phyloP scores from a whole-genome alignment of 352 stramenopile species.

The Pythium rhizo-oryzae region DNA sequence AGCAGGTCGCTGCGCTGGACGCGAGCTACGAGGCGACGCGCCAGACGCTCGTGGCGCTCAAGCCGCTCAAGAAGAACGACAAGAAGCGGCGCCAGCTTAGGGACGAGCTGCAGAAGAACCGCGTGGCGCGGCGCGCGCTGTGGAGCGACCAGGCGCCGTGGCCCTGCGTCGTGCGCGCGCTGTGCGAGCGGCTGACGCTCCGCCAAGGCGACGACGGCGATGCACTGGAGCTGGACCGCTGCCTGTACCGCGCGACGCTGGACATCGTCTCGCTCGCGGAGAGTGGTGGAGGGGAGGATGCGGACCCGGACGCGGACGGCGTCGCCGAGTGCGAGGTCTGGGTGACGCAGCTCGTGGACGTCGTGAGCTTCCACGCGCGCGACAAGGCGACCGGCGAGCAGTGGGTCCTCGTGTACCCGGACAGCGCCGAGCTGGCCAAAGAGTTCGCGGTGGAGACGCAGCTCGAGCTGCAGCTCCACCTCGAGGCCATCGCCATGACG shows the following conservation, averaged over 20 bases:
- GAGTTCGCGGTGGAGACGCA: constrained; percentile 60
- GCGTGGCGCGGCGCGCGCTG: constrained; percentile 28
- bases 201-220: background rate
- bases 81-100: constrained; percentile 36
- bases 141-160: constrained; percentile 37
- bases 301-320: constrained; percentile 16
- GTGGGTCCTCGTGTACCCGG: constrained; percentile 49
- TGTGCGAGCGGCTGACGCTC: constrained; percentile 42
- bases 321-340: constrained; percentile 49
- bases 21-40: constrained; percentile 4
- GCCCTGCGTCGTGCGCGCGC: constrained; percentile 33
- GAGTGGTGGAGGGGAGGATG: constrained; percentile 19
- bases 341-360: constrained; percentile 27
- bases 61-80: constrained; percentile 33
- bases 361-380: constrained; percentile 45
- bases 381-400: constrained; percentile 28
- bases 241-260: constrained; percentile 41
- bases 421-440: constrained; percentile 53
- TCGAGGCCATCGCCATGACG: constrained; percentile 56
- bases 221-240: constrained; percentile 43
- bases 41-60: constrained; percentile 7
- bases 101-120: constrained; percentile 18
- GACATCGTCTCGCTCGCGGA: constrained; percentile 39
- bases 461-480: constrained; percentile 61
- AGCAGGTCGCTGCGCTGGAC: constrained; percentile 24